Evolutionary conservation across 148 eudicot species (phyloP).

Genomic region (Diospyros kaki): DNA sequence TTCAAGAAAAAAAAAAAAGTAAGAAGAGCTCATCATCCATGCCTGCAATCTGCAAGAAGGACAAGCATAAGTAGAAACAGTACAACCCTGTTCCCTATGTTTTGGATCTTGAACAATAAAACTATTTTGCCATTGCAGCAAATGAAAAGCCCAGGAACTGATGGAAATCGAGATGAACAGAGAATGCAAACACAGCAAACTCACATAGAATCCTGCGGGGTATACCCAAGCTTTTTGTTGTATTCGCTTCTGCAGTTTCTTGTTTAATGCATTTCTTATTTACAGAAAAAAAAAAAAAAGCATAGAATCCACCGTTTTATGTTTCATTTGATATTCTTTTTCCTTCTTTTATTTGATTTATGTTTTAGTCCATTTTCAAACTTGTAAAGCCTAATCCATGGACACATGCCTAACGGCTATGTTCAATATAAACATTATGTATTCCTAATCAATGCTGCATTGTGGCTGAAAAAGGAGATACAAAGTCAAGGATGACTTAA

Average conservation of each 20-base stretch:
- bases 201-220: no score
- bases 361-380: background rate
- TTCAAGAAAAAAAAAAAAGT: background rate
- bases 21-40: background rate
- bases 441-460: background rate
- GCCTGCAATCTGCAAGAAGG: background rate
- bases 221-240: no score
- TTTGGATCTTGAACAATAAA: background rate
- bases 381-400: background rate
- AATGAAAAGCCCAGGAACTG: background rate
- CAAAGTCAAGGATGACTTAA: background rate
- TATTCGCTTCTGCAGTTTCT: no score
- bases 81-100: background rate
- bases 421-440: background rate
- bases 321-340: background rate
- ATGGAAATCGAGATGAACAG: slow-evolving; percentile 2
- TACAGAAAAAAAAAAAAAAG: no score
- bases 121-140: slow-evolving; percentile 5
- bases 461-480: background rate
- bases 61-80: background rate
- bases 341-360: background rate
- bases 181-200: background rate
- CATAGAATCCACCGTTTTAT: background rate
- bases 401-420: background rate
- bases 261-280: no score